phyloP scores from a whole-genome alignment of 306 rosid genomes.

The Psophocarpus tetragonolobus region DNA sequence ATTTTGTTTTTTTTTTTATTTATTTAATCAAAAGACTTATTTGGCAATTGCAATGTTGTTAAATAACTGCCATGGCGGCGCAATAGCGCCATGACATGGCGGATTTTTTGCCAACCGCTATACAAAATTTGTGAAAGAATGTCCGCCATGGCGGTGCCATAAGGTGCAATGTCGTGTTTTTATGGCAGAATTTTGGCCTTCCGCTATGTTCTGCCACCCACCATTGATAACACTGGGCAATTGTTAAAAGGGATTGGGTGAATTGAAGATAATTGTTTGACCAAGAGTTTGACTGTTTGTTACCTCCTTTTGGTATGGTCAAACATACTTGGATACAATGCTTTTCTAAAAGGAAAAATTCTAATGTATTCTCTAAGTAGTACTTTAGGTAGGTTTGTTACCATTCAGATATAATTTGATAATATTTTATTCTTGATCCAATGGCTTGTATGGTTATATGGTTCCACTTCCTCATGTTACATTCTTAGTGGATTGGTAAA shows the following conservation, averaged over 20 bases:
- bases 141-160: too few species aligned
- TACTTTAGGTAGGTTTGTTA: not conserved
- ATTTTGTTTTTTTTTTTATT: too few species aligned
- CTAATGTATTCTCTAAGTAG: not conserved
- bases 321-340: conserved; percentile 1
- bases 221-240: too few species aligned
- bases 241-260: not conserved
- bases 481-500: not conserved
- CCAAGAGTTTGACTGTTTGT: not conserved
- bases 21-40: conserved; percentile 2
- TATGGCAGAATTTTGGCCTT: too few species aligned
- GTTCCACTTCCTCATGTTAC: not conserved
- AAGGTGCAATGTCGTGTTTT: too few species aligned
- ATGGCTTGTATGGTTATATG: not conserved
- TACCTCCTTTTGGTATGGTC: not conserved
- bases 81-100: too few species aligned
- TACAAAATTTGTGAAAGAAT: too few species aligned
- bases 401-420: not conserved
- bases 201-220: too few species aligned
- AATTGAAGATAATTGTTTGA: conserved; percentile 16
- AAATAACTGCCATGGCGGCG: too few species aligned
- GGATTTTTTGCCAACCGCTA: too few species aligned
- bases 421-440: not conserved
- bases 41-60: conserved; percentile 9
- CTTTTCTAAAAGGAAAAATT: not conserved